A percentile compares a stretch with the other conserved stretches of the same genome.
Evolutionary conservation across 208 protist species (phyloP).

Genomic region (Trypanosomatidae sp.): DNA sequence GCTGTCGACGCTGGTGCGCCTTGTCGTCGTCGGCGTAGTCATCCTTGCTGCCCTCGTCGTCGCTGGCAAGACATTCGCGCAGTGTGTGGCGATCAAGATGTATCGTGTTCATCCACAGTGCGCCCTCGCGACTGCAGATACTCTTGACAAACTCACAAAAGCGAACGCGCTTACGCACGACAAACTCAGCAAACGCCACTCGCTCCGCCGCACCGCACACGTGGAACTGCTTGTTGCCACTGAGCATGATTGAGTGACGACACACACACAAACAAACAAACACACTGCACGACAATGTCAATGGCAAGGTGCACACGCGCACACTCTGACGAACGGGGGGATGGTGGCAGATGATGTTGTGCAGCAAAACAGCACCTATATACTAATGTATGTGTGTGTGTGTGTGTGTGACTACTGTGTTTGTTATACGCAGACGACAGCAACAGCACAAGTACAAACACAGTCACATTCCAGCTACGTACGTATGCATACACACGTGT

Average conservation of each 20-base stretch:
- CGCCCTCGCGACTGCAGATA: slow-evolving; percentile 35
- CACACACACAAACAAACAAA: slow-evolving; percentile 4
- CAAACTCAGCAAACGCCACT: slow-evolving; percentile 39
- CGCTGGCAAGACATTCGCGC: neutral
- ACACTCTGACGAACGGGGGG: neutral
- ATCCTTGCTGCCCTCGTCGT: neutral
- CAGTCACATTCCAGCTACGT: neutral
- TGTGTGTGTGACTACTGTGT: neutral
- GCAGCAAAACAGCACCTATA: neutral
- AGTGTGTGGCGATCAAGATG: slow-evolving; percentile 11
- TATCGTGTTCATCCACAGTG: slow-evolving; percentile 68
- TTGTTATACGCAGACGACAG: neutral
- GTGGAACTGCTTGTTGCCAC: slow-evolving; percentile 21
- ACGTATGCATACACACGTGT: too few relatives aligned
- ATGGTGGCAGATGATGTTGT: neutral
- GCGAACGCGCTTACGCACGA: slow-evolving; percentile 50
- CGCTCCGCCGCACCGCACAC: slow-evolving; percentile 28
- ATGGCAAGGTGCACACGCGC: neutral
- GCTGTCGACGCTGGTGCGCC: neutral
- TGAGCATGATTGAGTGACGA: neutral
- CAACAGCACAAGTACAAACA: neutral
- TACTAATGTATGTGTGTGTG: neutral
- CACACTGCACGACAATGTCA: neutral
- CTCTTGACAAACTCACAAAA: slow-evolving; percentile 53
- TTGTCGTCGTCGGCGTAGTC: neutral